These are phyloP conservation scores for Cercophora samala DNA, from an alignment of 495 filamentous ascomycete genomes.

Conservation along the genomic window DNA sequence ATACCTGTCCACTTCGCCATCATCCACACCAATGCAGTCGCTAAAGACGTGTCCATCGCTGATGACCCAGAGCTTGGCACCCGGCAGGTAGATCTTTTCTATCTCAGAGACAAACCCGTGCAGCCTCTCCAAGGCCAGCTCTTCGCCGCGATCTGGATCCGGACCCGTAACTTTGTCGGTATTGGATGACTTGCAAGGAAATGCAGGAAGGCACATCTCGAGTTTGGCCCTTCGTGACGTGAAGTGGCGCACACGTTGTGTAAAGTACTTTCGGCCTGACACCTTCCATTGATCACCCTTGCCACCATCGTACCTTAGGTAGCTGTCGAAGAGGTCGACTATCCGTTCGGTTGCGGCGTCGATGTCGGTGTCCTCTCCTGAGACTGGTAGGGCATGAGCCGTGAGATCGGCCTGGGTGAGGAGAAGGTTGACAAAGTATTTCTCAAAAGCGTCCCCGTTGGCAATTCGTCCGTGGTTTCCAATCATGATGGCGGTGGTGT, in stretches of 20 bases:
- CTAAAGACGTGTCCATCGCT: conserved; percentile 46
- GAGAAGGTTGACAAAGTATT: conserved; percentile 17
- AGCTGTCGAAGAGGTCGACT: conserved; percentile 21
- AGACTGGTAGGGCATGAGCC: neutral
- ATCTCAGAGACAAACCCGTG: conserved; percentile 31
- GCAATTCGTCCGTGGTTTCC: neutral
- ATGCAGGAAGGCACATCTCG: conserved; percentile 21
- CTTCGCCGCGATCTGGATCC: conserved; percentile 19
- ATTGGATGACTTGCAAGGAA: conserved; percentile 26
- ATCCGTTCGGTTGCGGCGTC: conserved; percentile 5
- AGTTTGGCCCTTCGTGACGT: conserved; percentile 10
- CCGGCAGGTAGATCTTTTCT: conserved; percentile 33
- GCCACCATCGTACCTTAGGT: conserved; percentile 18
- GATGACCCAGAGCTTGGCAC: conserved; percentile 37
- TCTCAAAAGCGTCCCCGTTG: conserved; percentile 10
- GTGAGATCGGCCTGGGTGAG: conserved; percentile 18
- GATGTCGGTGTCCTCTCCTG: neutral
- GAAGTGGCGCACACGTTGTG: conserved; percentile 16
- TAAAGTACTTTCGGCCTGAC: conserved; percentile 15
- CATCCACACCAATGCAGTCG: conserved; percentile 44
- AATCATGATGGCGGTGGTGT: conserved; percentile 10
- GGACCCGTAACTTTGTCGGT: conserved; percentile 18
- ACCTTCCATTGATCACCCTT: conserved; percentile 17
- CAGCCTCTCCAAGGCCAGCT: conserved; percentile 32
- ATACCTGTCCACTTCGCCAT: conserved; percentile 38